These are phyloP conservation scores for Corniculantispora saksenae DNA, from an alignment of 2,329 filamentous ascomycete genomes.

Conservation along the genomic window DNA sequence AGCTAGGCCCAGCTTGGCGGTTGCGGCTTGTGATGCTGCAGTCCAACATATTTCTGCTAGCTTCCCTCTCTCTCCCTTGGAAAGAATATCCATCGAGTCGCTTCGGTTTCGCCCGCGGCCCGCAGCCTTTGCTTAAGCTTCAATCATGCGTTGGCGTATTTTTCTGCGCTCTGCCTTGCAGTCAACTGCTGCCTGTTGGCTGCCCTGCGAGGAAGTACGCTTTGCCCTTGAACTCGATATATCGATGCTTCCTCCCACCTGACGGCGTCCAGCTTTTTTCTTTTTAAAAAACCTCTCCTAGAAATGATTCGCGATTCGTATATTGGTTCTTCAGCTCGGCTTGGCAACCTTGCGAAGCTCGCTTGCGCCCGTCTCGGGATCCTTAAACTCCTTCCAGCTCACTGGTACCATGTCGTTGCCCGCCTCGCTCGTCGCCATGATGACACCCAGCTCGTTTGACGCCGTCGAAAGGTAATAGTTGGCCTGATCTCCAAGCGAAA, in stretches of 20 bases:
- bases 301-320: too few species aligned
- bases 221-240: neutral
- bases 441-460: conserved; percentile 86
- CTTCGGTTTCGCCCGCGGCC: too few species aligned
- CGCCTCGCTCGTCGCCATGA: conserved; percentile 85
- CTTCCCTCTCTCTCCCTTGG: neutral
- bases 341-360: conserved; percentile 93
- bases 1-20: too few species aligned
- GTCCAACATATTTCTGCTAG: too few species aligned
- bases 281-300: too few species aligned
- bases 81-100: neutral
- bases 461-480: conserved; percentile 96
- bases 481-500: conserved; percentile 87
- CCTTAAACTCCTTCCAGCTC: conserved; percentile 92
- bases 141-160: neutral
- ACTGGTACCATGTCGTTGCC: conserved; percentile 91
- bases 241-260: neutral
- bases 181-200: neutral
- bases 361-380: conserved; percentile 72
- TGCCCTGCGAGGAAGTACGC: neutral
- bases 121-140: neutral
- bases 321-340: conserved; percentile 64
- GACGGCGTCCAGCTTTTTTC: too few species aligned
- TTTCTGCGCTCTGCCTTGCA: neutral
- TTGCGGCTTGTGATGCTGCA: too few species aligned